A percentile compares a stretch with the other conserved stretches of the same genome.
Evolutionary conservation across 2,329 filamentous ascomycete species (phyloP).

Genomic region (Stemphylium lycopersici): DNA sequence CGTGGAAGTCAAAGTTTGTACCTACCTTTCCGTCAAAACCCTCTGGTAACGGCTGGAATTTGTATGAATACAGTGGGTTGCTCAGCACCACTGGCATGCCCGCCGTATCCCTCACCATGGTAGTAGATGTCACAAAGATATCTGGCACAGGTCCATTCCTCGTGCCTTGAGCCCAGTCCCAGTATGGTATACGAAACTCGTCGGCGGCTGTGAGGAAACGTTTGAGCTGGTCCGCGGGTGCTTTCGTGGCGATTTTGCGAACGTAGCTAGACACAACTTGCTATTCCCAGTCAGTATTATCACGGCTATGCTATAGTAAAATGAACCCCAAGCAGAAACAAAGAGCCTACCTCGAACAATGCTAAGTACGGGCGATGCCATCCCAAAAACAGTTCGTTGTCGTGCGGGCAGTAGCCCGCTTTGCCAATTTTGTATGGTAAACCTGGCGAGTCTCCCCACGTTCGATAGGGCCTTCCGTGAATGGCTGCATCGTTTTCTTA

Average conservation of each 20-base stretch:
- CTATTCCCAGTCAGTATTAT: conserved; percentile 17
- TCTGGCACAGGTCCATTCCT: conserved; percentile 30
- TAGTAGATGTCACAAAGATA: conserved; percentile 26
- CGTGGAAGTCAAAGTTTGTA: no score
- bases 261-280: conserved; percentile 40
- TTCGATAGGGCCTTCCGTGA: conserved; percentile 46
- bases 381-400: conserved; percentile 76
- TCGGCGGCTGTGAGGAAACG: conserved; percentile 35
- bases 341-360: conserved; percentile 60
- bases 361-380: conserved; percentile 86
- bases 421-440: conserved; percentile 40
- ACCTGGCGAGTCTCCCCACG: conserved; percentile 39
- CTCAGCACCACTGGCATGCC: conserved; percentile 21
- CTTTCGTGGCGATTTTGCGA: conserved; percentile 22
- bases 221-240: conserved; percentile 21
- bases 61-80: conserved; percentile 41
- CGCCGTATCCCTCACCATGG: conserved; percentile 23
- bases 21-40: conserved; percentile 36
- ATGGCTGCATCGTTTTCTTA: conserved; percentile 30
- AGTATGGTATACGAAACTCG: conserved; percentile 43
- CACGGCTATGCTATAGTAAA: no score
- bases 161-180: conserved; percentile 42
- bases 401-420: conserved; percentile 77
- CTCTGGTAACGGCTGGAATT: conserved; percentile 31
- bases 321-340: fast-evolving